Base-by-base conservation (phyloP, 257 asterid genomes). In the Plantago elongata region DNA sequence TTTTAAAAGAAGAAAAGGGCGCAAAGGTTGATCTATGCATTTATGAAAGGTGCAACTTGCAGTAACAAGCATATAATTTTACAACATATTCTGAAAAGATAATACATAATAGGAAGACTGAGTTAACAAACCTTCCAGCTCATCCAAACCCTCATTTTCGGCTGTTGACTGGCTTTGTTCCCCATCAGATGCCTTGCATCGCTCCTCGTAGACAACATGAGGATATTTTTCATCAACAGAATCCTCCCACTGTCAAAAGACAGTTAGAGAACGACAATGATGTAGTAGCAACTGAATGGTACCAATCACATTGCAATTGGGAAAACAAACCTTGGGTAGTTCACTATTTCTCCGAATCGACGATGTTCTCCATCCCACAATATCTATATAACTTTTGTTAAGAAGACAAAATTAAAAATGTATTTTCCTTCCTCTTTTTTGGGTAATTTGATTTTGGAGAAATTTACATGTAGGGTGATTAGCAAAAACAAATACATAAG, bases 281-380 rank as follows among this genome's bases (percentile, higher is more conserved):
- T 54, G 54, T 5, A 30, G 40, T 34, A 34, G 40, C 5, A 7
- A 49, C 27, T 60, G 38, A 54, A 55, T 57, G 65, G 54, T 15
- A 64, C 11, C 34, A 46, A 65, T 57, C 60, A 63, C 56, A 34
- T 46, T 45, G n/a, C 61, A 16, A 68, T 45, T 52, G 45, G 46
- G 56, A 57, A 70, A 46, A 62, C 11, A 67, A 48, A 89, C 99
- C 97, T 83, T 82, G 49, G 99, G 99, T 69, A 93, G 79, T 74
- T 93, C 97, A 73, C 72, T 83, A 46, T 81, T 84, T 56, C 97
- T 90, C 76, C 99, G 83, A 42, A 93, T 87, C 52, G 97, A 93
- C 14, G 99, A 87, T 60, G 99, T 93, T 78, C 99, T 82, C 97
- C 99, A 93, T 34, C 99, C 99, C 51, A 93, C 99, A 65, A 93